These are phyloP conservation scores for Codiaeum variegatum DNA, from an alignment of 441 rosid genomes.

Conservation along the genomic window DNA sequence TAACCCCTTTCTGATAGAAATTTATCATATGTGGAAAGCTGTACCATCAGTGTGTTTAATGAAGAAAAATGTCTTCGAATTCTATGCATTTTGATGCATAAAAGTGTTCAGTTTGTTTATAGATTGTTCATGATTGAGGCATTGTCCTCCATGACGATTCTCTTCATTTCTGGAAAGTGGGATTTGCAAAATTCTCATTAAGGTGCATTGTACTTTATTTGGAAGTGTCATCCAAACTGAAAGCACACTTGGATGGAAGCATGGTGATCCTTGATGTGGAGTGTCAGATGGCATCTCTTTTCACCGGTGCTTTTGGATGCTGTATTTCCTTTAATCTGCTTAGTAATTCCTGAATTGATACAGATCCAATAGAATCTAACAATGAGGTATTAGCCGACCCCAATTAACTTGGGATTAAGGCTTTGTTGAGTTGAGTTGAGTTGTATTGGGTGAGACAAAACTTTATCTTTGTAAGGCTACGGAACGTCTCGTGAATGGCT, in stretches of 20 bases:
- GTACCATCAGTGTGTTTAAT: neutral
- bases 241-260: neutral
- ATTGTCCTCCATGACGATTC: neutral
- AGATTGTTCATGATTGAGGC: neutral
- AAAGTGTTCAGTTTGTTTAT: neutral
- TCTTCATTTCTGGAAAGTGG: no score
- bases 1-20: neutral
- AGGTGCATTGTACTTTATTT: neutral
- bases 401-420: no score
- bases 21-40: neutral
- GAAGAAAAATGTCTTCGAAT: neutral
- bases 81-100: no score
- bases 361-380: neutral
- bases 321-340: neutral
- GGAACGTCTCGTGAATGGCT: neutral
- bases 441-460: neutral
- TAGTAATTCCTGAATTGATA: neutral
- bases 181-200: neutral
- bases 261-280: neutral
- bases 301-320: neutral
- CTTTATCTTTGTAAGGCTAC: neutral
- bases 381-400: neutral
- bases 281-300: neutral
- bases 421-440: no score
- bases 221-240: neutral